Evolutionary conservation across 805 yeast genomes (phyloP).

Genomic region (Starmerella floris): DNA sequence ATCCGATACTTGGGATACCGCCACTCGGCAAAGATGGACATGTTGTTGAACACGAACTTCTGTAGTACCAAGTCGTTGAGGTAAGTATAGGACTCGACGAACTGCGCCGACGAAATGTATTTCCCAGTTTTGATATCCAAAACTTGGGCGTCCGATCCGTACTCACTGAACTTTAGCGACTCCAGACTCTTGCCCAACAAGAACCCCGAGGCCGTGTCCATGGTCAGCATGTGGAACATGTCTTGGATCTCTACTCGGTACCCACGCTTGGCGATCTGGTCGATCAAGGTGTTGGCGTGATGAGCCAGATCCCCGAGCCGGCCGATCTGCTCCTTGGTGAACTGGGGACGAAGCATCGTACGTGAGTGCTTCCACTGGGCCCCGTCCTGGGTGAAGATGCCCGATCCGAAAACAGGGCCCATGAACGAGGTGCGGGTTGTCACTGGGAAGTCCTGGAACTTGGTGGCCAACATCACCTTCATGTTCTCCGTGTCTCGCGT

Average conservation of each 20-base stretch:
- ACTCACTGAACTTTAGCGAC: slow-evolving; percentile 9
- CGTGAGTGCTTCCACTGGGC: slow-evolving; percentile 30
- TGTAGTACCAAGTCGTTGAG: slow-evolving; percentile 9
- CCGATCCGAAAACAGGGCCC: slow-evolving; percentile 26
- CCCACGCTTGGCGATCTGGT: slow-evolving; percentile 2
- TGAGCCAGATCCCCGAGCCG: slow-evolving; percentile 21
- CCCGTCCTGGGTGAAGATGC: slow-evolving; percentile 29
- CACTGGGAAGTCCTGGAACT: slow-evolving; percentile 25
- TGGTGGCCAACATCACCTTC: slow-evolving; percentile 24
- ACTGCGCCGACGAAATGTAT: slow-evolving; percentile 20
- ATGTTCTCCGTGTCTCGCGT: slow-evolving; percentile 25
- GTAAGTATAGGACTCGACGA: slow-evolving; percentile 18
- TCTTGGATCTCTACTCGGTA: slow-evolving; percentile 15
- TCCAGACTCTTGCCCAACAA: slow-evolving; percentile 21
- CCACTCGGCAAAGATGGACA: slow-evolving; percentile 10
- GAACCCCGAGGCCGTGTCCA: slow-evolving; percentile 25
- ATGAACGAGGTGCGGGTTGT: slow-evolving; percentile 24
- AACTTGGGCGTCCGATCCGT: slow-evolving; percentile 2
- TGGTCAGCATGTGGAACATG: slow-evolving; percentile 20
- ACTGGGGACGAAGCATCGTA: slow-evolving; percentile 29
- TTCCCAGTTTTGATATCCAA: slow-evolving; percentile 6
- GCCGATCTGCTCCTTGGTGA: slow-evolving; percentile 26
- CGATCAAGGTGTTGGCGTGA: slow-evolving; percentile 23
- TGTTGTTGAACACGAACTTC: slow-evolving; percentile 6
- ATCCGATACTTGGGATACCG: slow-evolving; percentile 25